Percentiles rank a stretch among this genome's conserved stretches.
These are phyloP conservation scores for Mycena rosella DNA, from an alignment of 768 basidiomycete species.

Conservation along the genomic window DNA sequence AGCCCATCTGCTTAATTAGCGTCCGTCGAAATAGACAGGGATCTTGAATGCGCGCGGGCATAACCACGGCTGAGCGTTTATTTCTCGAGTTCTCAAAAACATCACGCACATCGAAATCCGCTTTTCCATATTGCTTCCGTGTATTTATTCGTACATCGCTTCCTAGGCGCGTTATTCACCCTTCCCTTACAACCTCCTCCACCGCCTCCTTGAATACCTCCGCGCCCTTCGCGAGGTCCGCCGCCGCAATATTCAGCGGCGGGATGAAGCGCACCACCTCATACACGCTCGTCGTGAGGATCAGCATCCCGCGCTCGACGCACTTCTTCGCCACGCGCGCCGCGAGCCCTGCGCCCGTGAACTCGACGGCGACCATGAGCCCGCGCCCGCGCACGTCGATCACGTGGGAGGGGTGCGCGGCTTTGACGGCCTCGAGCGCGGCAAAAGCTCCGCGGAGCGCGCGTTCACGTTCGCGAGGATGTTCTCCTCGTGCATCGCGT, in stretches of 20 bases:
- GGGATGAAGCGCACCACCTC: slow-evolving; percentile 95
- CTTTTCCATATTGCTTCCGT: too few species aligned
- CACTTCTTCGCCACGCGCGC: slow-evolving; percentile 79
- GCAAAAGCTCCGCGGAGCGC: slow-evolving; percentile 79
- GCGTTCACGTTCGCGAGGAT: slow-evolving; percentile 83
- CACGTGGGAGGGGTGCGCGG: slow-evolving; percentile 68
- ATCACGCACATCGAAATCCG: too few species aligned
- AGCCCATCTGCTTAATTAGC: too few species aligned
- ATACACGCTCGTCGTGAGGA: slow-evolving; percentile 91
- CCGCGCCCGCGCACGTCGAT: slow-evolving; percentile 91
- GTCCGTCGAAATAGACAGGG: too few species aligned
- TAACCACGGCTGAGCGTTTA: too few species aligned
- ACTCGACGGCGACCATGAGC: slow-evolving; percentile 90
- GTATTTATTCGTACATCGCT: too few species aligned
- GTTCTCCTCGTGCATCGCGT: slow-evolving; percentile 84
- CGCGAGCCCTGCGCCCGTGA: slow-evolving; percentile 49
- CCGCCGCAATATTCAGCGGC: slow-evolving; percentile 82
- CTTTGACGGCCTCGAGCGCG: slow-evolving; percentile 70
- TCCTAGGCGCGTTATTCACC: slow-evolving; percentile 38
- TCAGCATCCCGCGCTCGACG: slow-evolving; percentile 86
- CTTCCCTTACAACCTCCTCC: slow-evolving; percentile 71
- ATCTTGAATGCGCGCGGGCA: too few species aligned
- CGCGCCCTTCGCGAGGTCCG: slow-evolving; percentile 79
- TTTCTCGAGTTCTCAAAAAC: too few species aligned
- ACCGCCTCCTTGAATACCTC: slow-evolving; percentile 78